Evolutionary conservation across 768 basidiomycete genomes (phyloP), one percentile per base, ranked within the genome.

Genomic region (Rhizopogon vesiculosus): DNA sequence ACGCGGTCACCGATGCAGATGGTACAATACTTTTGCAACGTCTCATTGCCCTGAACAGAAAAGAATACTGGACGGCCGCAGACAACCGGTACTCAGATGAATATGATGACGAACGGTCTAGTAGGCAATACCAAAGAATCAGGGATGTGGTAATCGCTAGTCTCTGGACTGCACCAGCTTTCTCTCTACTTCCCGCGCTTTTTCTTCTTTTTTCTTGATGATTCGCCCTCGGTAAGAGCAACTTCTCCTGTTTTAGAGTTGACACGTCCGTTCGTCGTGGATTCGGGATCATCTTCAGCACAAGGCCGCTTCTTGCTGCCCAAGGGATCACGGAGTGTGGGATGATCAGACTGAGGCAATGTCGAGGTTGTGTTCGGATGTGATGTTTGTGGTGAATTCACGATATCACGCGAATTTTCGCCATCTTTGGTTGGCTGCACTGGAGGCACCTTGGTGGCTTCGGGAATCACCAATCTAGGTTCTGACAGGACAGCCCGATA

Each of bases 401-500:
- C 25, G 3, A n/a, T 41, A 7, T 44, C 19, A 9, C 13, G 7
- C 2, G n/a, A 28, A 19, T 54, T 29, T 7, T 46, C 2, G n/a
- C 19, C 19, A 43, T 33, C 25, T n/a, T 40, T 28, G 16, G 46
- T 8, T 7, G 28, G 54, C 9, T 44, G 39, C 6, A 22, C 8
- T 31, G 48, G 54, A 6, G 35, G 35, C 13, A 38, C 57, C 28
- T 7, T 33, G 13, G 48, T 33, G 7, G 54, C 28, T 41, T 51
- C 42, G 2, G 86, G 85, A 1, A 90, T 67, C 10, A 92, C 77
- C 9, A 91, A 66, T 45, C 67, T 80, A 0, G 91, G 89, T 63
- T 89, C 87, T 3, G 90, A 91, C 19, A 93, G 72, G 1, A 92
- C 79, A 0, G 91, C 87, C 5, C 90, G 82, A 62, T 89, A 91